phyloP scores from a whole-genome alignment of 2,329 filamentous ascomycete species.

The Penicillium sp. region DNA sequence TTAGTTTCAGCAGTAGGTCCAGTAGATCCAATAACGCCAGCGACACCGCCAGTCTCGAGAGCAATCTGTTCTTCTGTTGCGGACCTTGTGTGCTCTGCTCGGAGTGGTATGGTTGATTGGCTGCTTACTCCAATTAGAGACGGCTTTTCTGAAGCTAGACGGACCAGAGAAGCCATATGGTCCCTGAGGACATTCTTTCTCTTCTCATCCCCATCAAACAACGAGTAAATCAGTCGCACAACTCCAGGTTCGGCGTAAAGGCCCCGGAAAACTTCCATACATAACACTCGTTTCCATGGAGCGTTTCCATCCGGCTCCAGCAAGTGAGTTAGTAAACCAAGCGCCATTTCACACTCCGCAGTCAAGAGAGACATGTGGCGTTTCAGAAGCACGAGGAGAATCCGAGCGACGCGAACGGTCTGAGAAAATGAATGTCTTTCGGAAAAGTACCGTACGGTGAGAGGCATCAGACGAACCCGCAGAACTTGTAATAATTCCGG shows the following conservation, averaged over 20 bases:
- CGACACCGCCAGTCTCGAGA: constrained; percentile 82
- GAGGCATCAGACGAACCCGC: constrained; percentile 76
- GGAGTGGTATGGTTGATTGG: constrained; percentile 80
- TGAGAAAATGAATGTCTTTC: constrained; percentile 79
- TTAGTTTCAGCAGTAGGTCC: constrained; percentile 68
- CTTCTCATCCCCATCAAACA: constrained; percentile 74
- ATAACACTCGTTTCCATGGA: constrained; percentile 84
- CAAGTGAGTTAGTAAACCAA: constrained; percentile 80
- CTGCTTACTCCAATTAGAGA: constrained; percentile 83
- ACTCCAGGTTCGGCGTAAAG: constrained; percentile 81
- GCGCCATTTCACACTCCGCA: constrained; percentile 78
- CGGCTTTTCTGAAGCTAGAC: constrained; percentile 88
- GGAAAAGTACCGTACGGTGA: constrained; percentile 76
- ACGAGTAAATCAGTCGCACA: constrained; percentile 75
- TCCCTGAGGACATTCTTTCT: constrained; percentile 78
- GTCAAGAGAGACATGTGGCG: constrained; percentile 75
- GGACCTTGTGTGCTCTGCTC: constrained; percentile 60
- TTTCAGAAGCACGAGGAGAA: constrained; percentile 79
- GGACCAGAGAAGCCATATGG: constrained; percentile 85
- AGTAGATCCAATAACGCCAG: constrained; percentile 80
- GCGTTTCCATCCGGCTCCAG: constrained; percentile 80
- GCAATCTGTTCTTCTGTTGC: constrained; percentile 78
- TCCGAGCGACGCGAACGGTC: constrained; percentile 78
- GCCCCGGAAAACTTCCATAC: constrained; percentile 86
- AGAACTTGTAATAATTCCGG: constrained; percentile 80